These are phyloP conservation scores for Chytridiales sp. DNA, from an alignment of 371 early-diverging fungal species.

Conservation along the genomic window DNA sequence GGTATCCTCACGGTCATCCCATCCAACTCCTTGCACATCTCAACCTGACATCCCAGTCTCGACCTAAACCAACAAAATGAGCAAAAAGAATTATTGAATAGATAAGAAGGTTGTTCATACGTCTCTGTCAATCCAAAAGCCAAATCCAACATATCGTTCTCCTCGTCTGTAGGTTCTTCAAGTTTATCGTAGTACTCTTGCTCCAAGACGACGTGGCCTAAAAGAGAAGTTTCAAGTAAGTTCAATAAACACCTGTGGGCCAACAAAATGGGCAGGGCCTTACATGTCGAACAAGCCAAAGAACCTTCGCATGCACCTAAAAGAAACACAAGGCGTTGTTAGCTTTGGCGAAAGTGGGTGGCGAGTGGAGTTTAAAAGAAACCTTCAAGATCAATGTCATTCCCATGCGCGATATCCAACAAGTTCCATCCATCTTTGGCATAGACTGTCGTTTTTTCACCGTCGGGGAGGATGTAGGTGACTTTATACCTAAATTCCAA, in stretches of 20 bases:
- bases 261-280: neutral
- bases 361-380: neutral
- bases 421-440: constrained; percentile 86
- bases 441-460: constrained; percentile 70
- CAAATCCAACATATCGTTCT: constrained; percentile 98
- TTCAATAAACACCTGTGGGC: neutral
- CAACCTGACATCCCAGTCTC: constrained; percentile 96
- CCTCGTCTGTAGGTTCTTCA: constrained; percentile 95
- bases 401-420: constrained; percentile 92
- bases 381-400: constrained; percentile 97
- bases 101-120: constrained; percentile 41
- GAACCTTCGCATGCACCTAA: constrained; percentile 98
- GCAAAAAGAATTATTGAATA: too few species aligned
- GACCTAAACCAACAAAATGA: constrained; percentile 57
- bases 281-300: constrained; percentile 88
- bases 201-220: constrained; percentile 93
- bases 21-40: constrained; percentile 80
- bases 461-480: constrained; percentile 60
- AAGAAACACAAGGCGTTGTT: neutral
- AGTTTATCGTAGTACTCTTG: constrained; percentile 81
- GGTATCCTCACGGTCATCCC: constrained; percentile 91
- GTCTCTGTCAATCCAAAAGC: constrained; percentile 98
- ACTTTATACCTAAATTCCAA: constrained; percentile 41
- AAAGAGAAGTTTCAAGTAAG: constrained; percentile 20
- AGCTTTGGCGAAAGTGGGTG: neutral